Base-by-base conservation (phyloP, 1,139 yeast genomes). In the Candida pseudocylindracea region DNA sequence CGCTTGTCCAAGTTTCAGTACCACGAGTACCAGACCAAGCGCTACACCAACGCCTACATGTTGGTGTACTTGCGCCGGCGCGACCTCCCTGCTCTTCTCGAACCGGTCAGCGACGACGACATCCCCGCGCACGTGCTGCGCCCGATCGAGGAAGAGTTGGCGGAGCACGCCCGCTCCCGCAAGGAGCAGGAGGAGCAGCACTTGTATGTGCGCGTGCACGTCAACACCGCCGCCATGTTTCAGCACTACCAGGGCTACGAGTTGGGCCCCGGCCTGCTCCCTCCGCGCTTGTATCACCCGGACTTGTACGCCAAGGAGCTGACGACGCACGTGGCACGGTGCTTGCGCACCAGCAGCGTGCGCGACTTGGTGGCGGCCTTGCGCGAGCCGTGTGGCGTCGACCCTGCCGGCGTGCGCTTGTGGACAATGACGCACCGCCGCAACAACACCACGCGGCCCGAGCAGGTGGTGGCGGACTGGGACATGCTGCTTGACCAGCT, bases 31-130 rank as follows among this genome's bases (percentile, higher is more conserved):
- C 55, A 70, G 34, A 52, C 72, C 12, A 67, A 81, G 42, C 68
- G 93, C 34, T 88, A 80, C 32, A 83, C 95, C 1, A 80, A 92
- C 33, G 98, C 98, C 3, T 88, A 88, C 48, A 88, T 88, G 99
- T 66, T 88, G 54, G 98, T 88, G 3, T 88, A 88, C 48, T 67
- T 85, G 40, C 67, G 93, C 34, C 73, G 78, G 45, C 54, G 65
- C 7, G 66, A 65, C 29, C 53, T 72, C 32, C 60, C 59, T 3
- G 63, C 62, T 8, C 62, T 85, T 12, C 58, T 88, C 37, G 72
- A 72, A 7, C 67, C 63, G 0, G 55, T 60, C 13, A 29, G 29
- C 3, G 74, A 71, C 12, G 54, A 52, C 2, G 41, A 41, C 10
- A 67, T 79, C 29, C 95, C 96, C 4, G 44, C 49, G 3, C 79